Base-by-base conservation (phyloP, 192 early-diverging fungal species). In the Gaertneriomyces semiglobifer region DNA sequence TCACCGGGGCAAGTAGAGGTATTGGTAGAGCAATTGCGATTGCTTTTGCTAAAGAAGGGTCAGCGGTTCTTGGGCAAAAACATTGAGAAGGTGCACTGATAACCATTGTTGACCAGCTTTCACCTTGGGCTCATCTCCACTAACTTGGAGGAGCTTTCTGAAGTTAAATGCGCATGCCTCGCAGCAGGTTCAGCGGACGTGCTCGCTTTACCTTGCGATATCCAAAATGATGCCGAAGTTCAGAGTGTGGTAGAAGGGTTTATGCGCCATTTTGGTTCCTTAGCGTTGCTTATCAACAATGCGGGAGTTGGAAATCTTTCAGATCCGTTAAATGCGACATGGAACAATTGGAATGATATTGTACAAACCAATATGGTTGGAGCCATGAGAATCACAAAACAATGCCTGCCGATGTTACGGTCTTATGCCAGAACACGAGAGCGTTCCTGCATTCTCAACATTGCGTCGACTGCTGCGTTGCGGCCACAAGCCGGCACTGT, bases 21-120 rank as follows among this genome's bases (percentile, higher is more conserved):
- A 61, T 61, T 42, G 60, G 60, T 46, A 61, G 14, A 61, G 39
- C 60, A 44, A 45, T 61, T 50, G 60, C 60, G 6, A 16, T 40
- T 10, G 60, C 41, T 48, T 44, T 61, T 0, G 60, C 60, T n/a
- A 44, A 6, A n/a, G 60, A 61, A 61, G 60, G 60, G 60, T 39
- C 5, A 16, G 56, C 38, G 42, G 16, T 20, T 18, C 12, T 46
- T 40, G 16, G 41, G 11, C 18, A 7, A 11, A 43, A 11, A 43
- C 25, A 39, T 8, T 3, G 4, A 46, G 39, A 46, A n/a, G n/a
- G 4, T 6, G 42, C 42, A 14, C 42, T 45, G 7, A 19, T 11
- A 16, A 33, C 20, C 41, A 42, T 16, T 45, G 18, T 33, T 33
- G 10, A 6, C 18, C 19, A 61, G 25, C 38, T 61, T 18, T n/a